Conservation (phyloP, 306 rosid species). For the Cucurbita argyrosperma region DNA sequence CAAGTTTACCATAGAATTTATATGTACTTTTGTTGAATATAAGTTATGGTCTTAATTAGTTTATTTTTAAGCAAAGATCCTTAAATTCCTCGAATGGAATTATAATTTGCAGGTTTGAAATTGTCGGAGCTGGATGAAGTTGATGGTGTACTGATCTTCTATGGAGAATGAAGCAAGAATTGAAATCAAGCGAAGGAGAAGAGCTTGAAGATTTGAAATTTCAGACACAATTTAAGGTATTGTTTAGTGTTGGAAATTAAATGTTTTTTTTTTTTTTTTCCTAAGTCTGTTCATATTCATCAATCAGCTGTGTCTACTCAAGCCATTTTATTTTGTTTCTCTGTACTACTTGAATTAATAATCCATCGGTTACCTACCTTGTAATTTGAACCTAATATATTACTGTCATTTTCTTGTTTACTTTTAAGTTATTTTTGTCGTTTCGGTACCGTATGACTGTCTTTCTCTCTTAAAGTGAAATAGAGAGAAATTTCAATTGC, state of each 20-base stretch:
- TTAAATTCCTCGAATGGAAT: no score
- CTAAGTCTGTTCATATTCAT: neutral
- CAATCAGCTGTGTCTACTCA: neutral
- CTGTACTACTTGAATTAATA: neutral
- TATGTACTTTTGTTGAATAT: neutral
- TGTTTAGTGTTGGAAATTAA: neutral
- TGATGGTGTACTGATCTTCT: constrained; percentile 5
- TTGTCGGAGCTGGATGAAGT: neutral
- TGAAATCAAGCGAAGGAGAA: neutral
- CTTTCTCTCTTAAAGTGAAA: neutral
- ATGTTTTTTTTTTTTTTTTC: neutral
- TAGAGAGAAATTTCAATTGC: no score
- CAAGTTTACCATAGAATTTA: neutral
- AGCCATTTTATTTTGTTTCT: neutral
- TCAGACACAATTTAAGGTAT: neutral
- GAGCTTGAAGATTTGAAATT: neutral
- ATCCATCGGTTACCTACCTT: neutral
- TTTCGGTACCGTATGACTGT: neutral
- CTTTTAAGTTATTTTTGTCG: neutral
- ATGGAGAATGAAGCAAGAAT: constrained; percentile 1
- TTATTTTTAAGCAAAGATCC: no score
- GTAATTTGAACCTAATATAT: neutral
- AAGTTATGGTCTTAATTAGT: no score
- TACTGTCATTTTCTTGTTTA: neutral
- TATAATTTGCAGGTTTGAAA: neutral